Base-by-base conservation (phyloP, 257 asterid genomes). In the Solanum boliviense region DNA sequence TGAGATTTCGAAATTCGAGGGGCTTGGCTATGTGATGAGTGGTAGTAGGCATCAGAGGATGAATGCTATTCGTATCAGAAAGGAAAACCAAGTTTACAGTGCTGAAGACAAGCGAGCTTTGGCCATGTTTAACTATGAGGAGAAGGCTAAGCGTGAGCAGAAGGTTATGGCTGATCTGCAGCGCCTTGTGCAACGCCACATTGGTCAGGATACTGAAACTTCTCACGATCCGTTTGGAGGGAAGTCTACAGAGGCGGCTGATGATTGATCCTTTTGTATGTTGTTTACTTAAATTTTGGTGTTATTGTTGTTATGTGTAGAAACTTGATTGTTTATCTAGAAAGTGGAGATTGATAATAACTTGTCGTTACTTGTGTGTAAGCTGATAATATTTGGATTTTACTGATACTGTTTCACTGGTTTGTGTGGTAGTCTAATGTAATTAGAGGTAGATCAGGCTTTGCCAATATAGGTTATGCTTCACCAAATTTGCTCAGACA, bases 31-130 rank as follows among this genome's bases (percentile, higher is more conserved):
- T 91, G 99, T 97, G 94, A 97, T 97, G 99, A 97, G 99, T 88
- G 99, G 99, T 86, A 97, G 99, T 88, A 95, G 99, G 88, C 99
- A 97, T 92, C 99, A 97, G 88, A 93, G 99, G 90, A 97, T 97
- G 99, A 97, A 97, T 92, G 99, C 99, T 34, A 95, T 97, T 83
- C 99, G 99, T 95, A 97, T 97, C 78, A 92, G 99, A 71, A 97
- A 97, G 89, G 99, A 97, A 92, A 97, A 97, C 93, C 99, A 95
- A 93, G 98, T 97, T 70, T 95, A 95, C 88, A 97, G 99, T 79
- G 99, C 99, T 41, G 99, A 95, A 91, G 99, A 97, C 89, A 97
- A 97, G 89, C 92, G 98, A 56, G 99, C 99, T 0, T 86, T 97
- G 91, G 99, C 99, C 23, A 95, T 97, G 99, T 97, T 97, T 84